Base-by-base conservation (phyloP, 2,329 filamentous ascomycete genomes). In the Trichoderma sp. region DNA sequence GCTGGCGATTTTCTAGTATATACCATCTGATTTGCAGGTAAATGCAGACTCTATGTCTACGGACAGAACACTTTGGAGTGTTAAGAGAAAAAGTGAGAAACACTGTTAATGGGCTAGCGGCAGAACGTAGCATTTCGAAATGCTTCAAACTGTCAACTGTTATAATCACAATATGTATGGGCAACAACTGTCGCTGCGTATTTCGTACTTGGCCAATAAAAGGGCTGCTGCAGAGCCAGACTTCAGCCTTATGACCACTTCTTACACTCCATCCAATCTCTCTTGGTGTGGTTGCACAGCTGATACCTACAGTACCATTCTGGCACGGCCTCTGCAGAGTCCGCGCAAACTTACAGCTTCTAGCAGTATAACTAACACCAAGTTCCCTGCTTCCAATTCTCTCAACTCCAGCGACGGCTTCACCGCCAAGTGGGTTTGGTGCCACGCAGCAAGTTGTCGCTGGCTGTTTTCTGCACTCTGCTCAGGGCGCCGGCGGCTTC, bases 401-500 rank as follows among this genome's bases (percentile, higher is more conserved):
- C 11, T 27, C 37, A 29, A n/a, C 29, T 37, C 55, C 10, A 59
- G 21, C 55, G 21, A 59, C 55, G 55, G 40, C 55, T 14, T 67
- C 64, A 67, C 55, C 55, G 64, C 64, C n/a, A 52, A 59, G 64
- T 66, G 62, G 37, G 31, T 35, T 47, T 66, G 4, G 16, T 33
- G 14, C 31, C 14, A 19, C 31, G 31, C 2, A 63, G 60, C 60
- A 27, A 27, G 53, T n/a, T n/a, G 16, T 24, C n/a, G n/a, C n/a
- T 31, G 1, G 37, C 7, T 8, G 6, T 19, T 10, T 19, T 19
- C 8, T 43, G 40, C 21, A 47, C 47, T 29, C n/a, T 33, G 61
- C 27, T 53, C 53, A 65, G 53, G 24, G 37, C 27, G 49, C 21
- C 33, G 19, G 29, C 21, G 47, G 29, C 19, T 57, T 67, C 37